Percentiles rank a stretch among this genome's conserved stretches.
phyloP scores from a whole-genome alignment of 208 protist genomes.

The Acanthamoeba royreba region DNA sequence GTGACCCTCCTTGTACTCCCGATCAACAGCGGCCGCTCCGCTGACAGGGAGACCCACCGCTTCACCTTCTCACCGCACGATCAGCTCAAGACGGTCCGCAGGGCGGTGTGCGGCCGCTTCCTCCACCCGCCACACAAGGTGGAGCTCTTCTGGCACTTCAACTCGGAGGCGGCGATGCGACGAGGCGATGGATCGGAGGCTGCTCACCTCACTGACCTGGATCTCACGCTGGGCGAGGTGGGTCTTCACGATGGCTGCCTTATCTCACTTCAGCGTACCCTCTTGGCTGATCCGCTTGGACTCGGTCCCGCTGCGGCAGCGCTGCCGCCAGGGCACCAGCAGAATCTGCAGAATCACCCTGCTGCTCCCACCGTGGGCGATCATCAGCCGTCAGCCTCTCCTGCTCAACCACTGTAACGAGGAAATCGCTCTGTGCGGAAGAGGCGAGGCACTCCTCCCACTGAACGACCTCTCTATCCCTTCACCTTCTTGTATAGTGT shows the following conservation, averaged over 20 bases:
- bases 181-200: too few species aligned
- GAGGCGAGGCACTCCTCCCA: background rate
- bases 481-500: background rate
- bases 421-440: background rate
- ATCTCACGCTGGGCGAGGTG: background rate
- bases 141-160: background rate
- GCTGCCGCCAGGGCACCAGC: background rate
- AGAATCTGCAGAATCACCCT: background rate
- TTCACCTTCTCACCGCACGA: slow-evolving; percentile 17
- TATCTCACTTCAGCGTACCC: background rate
- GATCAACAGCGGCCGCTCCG: background rate
- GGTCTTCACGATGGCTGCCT: background rate
- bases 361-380: too few species aligned
- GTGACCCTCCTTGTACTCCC: background rate
- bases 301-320: background rate
- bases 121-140: background rate
- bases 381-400: background rate
- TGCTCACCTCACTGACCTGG: background rate
- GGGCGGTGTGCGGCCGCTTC: background rate
- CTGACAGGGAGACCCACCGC: background rate
- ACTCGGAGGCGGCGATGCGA: background rate
- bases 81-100: background rate
- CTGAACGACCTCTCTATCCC: background rate
- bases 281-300: background rate
- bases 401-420: background rate